Evolutionary conservation across 768 basidiomycete genomes (phyloP), one percentile per base, ranked within the genome.

Genomic region (Naganishia vaughanmartiniae): DNA sequence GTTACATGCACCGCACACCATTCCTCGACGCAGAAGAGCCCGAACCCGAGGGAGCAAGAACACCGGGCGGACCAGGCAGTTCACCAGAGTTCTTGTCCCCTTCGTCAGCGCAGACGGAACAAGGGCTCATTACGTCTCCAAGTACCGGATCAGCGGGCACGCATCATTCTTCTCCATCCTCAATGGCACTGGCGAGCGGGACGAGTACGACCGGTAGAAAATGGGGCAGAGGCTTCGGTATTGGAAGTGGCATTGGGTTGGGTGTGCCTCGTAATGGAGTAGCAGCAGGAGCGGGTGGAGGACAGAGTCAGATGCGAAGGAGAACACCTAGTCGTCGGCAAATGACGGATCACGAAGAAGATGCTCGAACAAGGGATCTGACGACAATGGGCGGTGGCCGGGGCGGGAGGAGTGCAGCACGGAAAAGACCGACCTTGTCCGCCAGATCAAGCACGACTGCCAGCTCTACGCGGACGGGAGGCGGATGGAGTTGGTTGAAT

Each of bases 401-500:
- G 4, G 34, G 42, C 17, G 15, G 42, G 2, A 15, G 42, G 14
- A 42, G 7, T 15, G 42, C 17, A 15, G 42, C 42, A 15, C 10
- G 42, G 42, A 42, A 42, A 15, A 42, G 57, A 19, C 57, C 57
- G 34, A 31, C 34, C 2, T 24, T 39, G 9, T 24, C 31, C 19
- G n/a, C 14, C 11, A 31, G 57, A 33, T 39, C 57, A 19, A 58
- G 57, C 15, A 39, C 33, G 19, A 58, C 57, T n/a, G 57, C n/a
- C 17, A 58, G 57, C n/a, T 31, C 36, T 5, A 58, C 33, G 1
- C 21, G 33, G 34, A 58, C 33, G 5, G n/a, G 36, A 7, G 21
- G 42, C 7, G 6, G 60, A 15, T 45, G 60, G 60, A 63, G 42
- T 21, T 63, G 60, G 60, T 19, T 63, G 60, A 63, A 63, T 46